Conservation (phyloP, 192 early-diverging fungal genomes). For the Jimgerdemannia lactiflua region DNA sequence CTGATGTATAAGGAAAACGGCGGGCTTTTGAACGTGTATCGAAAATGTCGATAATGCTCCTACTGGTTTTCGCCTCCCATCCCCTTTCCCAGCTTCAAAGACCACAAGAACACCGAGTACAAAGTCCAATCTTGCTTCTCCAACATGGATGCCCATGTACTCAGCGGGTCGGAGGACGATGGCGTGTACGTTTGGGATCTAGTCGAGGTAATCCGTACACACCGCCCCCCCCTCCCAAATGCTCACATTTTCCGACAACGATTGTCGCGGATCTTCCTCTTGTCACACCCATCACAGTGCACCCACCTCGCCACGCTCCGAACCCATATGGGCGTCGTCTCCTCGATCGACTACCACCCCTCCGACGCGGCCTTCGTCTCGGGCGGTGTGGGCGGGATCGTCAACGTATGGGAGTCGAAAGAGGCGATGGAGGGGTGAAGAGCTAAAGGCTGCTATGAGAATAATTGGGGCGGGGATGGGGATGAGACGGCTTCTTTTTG, state of each 20-base stretch:
- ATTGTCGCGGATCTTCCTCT: too few relatives aligned
- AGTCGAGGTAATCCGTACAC: slow-evolving; percentile 43
- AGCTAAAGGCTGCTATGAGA: too few relatives aligned
- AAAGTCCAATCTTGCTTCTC: slow-evolving; percentile 69
- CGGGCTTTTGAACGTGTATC: slow-evolving; percentile 64
- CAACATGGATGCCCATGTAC: slow-evolving; percentile 66
- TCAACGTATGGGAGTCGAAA: slow-evolving; percentile 52
- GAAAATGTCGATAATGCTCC: too few relatives aligned
- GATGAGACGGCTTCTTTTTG: too few relatives aligned
- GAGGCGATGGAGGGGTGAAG: too few relatives aligned
- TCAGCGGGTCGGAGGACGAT: slow-evolving; percentile 91
- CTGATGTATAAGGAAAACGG: slow-evolving; percentile 83
- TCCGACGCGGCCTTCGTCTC: slow-evolving; percentile 56
- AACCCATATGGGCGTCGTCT: slow-evolving; percentile 58
- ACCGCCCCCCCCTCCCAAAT: too few relatives aligned
- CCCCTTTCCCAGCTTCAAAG: slow-evolving; percentile 54
- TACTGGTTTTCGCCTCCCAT: too few relatives aligned
- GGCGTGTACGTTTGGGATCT: slow-evolving; percentile 85
- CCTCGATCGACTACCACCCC: slow-evolving; percentile 70
- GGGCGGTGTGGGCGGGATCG: slow-evolving; percentile 61
- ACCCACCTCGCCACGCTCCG: too few relatives aligned
- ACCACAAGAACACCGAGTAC: slow-evolving; percentile 80
- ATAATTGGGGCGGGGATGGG: too few relatives aligned
- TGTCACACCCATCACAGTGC: too few relatives aligned
- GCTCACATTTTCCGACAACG: too few relatives aligned